phyloP scores from a whole-genome alignment of 2,329 filamentous ascomycete species.

The Diaporthe sp. region DNA sequence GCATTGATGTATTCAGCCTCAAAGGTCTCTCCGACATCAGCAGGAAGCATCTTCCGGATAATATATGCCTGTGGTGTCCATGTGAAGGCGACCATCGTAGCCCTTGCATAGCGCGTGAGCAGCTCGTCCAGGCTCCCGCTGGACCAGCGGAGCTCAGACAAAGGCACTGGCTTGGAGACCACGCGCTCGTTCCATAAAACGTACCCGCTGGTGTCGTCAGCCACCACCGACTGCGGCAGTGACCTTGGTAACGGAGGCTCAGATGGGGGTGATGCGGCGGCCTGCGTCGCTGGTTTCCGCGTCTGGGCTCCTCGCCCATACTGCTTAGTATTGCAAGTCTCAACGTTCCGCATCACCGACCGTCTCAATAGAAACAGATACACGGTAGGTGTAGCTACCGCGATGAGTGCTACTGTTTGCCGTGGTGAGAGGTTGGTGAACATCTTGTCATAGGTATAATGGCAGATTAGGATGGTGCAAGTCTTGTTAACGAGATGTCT shows the following conservation, averaged over 20 bases:
- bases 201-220: neutral
- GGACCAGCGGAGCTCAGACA: neutral
- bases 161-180: conserved; percentile 7
- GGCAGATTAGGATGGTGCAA: neutral
- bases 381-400: neutral
- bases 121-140: neutral
- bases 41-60: conserved; percentile 23
- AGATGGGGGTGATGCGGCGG: neutral
- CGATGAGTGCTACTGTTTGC: neutral
- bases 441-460: neutral
- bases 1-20: conserved; percentile 5
- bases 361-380: conserved; percentile 1
- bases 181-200: conserved; percentile 26
- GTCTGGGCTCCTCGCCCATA: neutral
- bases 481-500: neutral
- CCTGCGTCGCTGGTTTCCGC: neutral
- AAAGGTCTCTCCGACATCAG: conserved; percentile 1
- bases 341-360: conserved; percentile 25
- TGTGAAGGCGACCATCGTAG: conserved; percentile 29
- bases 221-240: conserved; percentile 8
- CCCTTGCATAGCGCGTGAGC: conserved; percentile 30
- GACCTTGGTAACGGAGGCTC: conserved; percentile 1
- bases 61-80: conserved; percentile 27
- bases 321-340: neutral
- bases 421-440: neutral